Evolutionary conservation across 805 yeast species (phyloP), one percentile per base, ranked within the genome.

Genomic region (Candida chilensis): DNA sequence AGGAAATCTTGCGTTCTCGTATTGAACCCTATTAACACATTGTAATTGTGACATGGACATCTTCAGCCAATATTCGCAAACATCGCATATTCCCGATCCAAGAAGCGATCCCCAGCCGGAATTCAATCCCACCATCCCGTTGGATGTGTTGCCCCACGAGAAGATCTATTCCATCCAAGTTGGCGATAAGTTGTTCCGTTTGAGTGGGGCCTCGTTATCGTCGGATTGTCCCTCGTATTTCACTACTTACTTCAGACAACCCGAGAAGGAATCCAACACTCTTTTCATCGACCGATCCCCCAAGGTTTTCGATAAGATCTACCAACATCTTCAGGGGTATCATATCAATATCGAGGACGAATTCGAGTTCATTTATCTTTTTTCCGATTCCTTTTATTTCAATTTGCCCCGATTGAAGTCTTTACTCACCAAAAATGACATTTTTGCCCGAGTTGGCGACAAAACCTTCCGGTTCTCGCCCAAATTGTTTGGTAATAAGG

Each of bases 161-260:
- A 70, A 64, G 34, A 72, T 82, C 52, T 86, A 68, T 52, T 63
- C 76, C 12, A 66, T 86, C 16, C 84, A 78, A 46, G 74, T 85
- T 9, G 94, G 94, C 0, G 67, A 63, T 24, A 63, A 61, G 38
- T 39, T 72, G 16, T 86, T 77, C 50, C 59, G 64, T n/a, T 41
- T 79, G 12, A 77, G 86, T 44, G 95, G 95, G 1, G 88, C 92
- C 1, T 84, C 95, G 2, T 54, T 87, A 22, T 79, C 86, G 16
- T 81, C 82, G 2, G 96, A 87, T 54, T 78, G 79, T 0, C 96
- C 96, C 0, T 83, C 94, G 4, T 86, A 82, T 48, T 88, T 87
- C 59, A 85, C 96, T 3, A 61, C 67, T 17, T 84, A 62, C 55
- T 87, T 87, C 48, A 41, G 44, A 4, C 44, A 56, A 14, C 51